Percentiles rank a stretch among this genome's conserved stretches.
These are phyloP conservation scores for Trifolium repens DNA, from an alignment of 306 rosid species.

Conservation along the genomic window DNA sequence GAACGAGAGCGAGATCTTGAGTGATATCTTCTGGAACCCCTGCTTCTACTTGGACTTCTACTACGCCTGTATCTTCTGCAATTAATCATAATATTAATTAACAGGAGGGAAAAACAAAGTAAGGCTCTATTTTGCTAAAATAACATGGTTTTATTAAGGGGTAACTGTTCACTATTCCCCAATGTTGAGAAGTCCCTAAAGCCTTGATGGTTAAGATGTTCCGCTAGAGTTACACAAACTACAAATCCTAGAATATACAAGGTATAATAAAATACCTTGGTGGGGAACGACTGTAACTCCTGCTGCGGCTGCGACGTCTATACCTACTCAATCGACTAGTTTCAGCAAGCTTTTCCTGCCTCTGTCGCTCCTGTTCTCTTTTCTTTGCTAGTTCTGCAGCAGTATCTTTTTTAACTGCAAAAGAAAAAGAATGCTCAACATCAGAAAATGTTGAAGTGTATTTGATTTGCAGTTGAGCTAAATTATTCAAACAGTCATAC, in stretches of 20 bases:
- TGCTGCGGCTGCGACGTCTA: conserved; percentile 73
- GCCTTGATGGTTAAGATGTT: background rate
- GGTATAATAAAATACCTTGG: conserved; percentile 57
- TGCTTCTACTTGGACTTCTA: conserved; percentile 86
- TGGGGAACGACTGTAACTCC: conserved; percentile 89
- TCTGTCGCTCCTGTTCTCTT: conserved; percentile 89
- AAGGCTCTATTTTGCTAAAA: background rate
- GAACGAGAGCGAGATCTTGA: conserved; percentile 67
- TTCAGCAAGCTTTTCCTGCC: conserved; percentile 95
- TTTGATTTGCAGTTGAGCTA: conserved; percentile 37
- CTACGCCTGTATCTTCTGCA: conserved; percentile 76
- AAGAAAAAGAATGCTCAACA: background rate
- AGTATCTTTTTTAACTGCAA: conserved; percentile 90
- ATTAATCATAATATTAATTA: conserved; percentile 17
- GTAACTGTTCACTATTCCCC: background rate
- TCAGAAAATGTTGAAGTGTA: conserved; percentile 13
- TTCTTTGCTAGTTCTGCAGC: conserved; percentile 94
- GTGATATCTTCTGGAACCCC: conserved; percentile 66
- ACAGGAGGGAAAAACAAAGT: background rate
- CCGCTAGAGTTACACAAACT: background rate
- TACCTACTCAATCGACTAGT: conserved; percentile 79
- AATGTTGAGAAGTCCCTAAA: background rate
- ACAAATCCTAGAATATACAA: background rate
- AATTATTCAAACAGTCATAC: conserved; percentile 52
- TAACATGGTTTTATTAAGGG: background rate